Evolutionary conservation across 164 flowering plant genomes (phyloP), one percentile per base, ranked within the genome.

Genomic region (Piper betle): DNA sequence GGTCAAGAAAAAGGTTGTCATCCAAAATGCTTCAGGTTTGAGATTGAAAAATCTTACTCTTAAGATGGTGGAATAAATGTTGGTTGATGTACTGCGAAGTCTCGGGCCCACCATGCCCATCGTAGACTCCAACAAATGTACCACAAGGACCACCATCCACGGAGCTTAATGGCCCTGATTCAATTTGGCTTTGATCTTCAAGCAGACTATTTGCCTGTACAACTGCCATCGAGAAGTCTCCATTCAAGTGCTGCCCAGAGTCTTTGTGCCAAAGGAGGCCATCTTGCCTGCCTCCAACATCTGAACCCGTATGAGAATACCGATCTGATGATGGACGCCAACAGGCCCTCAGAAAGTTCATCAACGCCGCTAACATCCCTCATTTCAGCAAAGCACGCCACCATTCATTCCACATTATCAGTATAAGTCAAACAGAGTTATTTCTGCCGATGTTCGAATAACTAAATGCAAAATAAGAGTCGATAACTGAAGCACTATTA

Each of bases 81-180:
- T 80, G 74, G 63, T 77, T 82, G 74, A 87, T 75, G 73, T 71
- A 87, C 25, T 91, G 82, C 0, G 95, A 74, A 0, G 96, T 81
- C 81, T 87, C 91, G 12, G 96, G 96, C 6, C 96, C 91, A 3
- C 96, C 96, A 70, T 87, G 96, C 50, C 96, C 96, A 71, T 88
- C 96, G 64, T 88, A 88, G 10, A 85, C 62, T 13, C 96, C 96
- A 33, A 85, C 74, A 66, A 88, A 88, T 48, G 88, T 85, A 41
- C 96, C 96, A 74, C 55, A 77, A 12, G 91, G 91, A 0, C 96
- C 92, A 2, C 82, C 73, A 56, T 85, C 90, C 25, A 68, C 58
- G 4, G 68, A 62, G 67, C 96, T 80, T 69, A 88, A 64, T 61
- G 80, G 65, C 5, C 96, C 92, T 1, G 90, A 84, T 69, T 88